Percentiles rank a stretch among this genome's conserved stretches.
phyloP scores from a whole-genome alignment of 306 rosid genomes.

The Lupinus albus region DNA sequence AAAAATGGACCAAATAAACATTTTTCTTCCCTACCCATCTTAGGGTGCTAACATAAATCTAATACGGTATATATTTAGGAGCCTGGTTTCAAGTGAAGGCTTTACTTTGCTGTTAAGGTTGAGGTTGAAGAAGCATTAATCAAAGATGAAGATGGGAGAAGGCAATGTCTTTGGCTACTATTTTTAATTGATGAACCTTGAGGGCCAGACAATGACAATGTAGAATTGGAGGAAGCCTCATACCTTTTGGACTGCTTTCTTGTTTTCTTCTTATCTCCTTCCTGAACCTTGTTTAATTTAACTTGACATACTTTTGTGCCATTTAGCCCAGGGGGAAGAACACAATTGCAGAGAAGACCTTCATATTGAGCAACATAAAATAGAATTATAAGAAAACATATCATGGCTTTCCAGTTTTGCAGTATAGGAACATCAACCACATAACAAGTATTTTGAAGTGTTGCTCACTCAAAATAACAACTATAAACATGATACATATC shows the following conservation, averaged over 20 bases:
- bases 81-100: conserved; percentile 37
- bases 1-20: conserved; percentile 33
- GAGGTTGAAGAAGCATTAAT: conserved; percentile 60
- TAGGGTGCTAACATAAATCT: conserved; percentile 39
- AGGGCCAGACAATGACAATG: conserved; percentile 37
- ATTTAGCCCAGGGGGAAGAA: conserved; percentile 87
- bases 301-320: conserved; percentile 70
- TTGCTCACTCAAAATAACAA: conserved; percentile 6
- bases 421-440: conserved; percentile 17
- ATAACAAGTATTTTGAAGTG: background rate
- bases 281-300: conserved; percentile 48
- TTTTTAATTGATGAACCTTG: conserved; percentile 41
- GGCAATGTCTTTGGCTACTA: conserved; percentile 60
- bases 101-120: conserved; percentile 64
- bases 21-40: conserved; percentile 42
- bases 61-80: conserved; percentile 36
- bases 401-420: background rate
- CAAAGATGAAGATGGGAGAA: conserved; percentile 59
- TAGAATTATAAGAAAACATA: background rate
- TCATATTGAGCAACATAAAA: conserved; percentile 17
- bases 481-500: background rate
- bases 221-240: conserved; percentile 43
- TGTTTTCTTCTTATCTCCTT: conserved; percentile 66
- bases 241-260: conserved; percentile 70
- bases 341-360: conserved; percentile 95